Evolutionary conservation across 2,329 filamentous ascomycete species (phyloP), one percentile per base, ranked within the genome.

Genomic region (Chaetomium strumarium): DNA sequence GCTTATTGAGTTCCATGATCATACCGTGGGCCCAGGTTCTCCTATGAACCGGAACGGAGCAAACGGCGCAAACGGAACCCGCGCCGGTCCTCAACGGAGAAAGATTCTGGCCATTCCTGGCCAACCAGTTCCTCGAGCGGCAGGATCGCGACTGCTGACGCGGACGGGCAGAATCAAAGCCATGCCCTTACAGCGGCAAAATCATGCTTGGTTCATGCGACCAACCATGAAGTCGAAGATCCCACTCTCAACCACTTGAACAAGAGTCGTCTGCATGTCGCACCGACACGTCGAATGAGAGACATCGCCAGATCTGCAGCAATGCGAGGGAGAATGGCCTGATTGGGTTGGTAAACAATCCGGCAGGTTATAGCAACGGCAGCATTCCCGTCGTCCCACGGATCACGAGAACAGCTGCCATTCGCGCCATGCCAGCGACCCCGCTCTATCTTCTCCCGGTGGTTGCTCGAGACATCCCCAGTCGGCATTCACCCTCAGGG

Each of bases 161-260:
- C 47, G 49, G 38, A 30, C n/a, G n/a, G 36, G 38, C 16, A 37
- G 45, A 46, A 43, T 46, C 40, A n/a, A n/a, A 54, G 51, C 42
- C 41, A 49, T 54, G 45, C 48, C 39, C 47, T 41, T 57, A 55
- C 53, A 59, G 51, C 55, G 55, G 57, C 49, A 57, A 55, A 55
- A 59, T 53, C 44, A 9, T 16, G 38, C 45, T 42, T 49, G 48
- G 53, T 59, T 59, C 55, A 59, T 58, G 55, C 58, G 45, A 46
- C n/a, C 53, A 52, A 56, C 55, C n/a, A n/a, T n/a, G 19, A 37
- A 53, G 20, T 37, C 34, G 19, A 30, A 16, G 16, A 38, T 43
- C 41, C 24, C 33, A 39, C 39, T 19, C 31, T 42, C 11, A 38
- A 72, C 67, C 60, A 60, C 72, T 24, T 36, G 24, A 46, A 20